Evolutionary conservation across 805 yeast genomes (phyloP), one percentile per base, ranked within the genome.

Genomic region (Saccharomyces eubayanus): DNA sequence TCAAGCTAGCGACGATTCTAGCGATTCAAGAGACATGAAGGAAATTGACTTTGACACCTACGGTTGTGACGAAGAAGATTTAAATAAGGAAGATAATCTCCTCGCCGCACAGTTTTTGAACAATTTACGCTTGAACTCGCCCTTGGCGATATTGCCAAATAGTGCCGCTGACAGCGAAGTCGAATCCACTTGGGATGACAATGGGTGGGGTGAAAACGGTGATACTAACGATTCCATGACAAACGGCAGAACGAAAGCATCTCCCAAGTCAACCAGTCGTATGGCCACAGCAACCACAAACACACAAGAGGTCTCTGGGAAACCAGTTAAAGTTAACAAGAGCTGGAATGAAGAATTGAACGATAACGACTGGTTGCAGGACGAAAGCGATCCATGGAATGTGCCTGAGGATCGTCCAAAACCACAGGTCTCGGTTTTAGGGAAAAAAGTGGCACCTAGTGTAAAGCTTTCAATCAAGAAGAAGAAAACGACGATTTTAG

Each of bases 101-200:
- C 48, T 64, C 11, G 59, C 56, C 5, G 52, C 53, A 36, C 59
- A 60, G 41, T 64, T 64, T 49, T 55, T 64, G 59, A 49, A 55
- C n/a, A 63, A 58, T 46, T 51, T 64, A 36, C 43, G 43, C 24
- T 36, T 28, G 6, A 21, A 29, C 16, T 21, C 40, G 3, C 31
- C 47, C 31, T 24, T 28, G 9, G 31, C 45, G 5, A 20, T 27
- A 36, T n/a, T 36, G 9, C 28, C 40, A 48, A 48, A 8, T 16
- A 20, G 21, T 28, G 27, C 14, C 10, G 14, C 27, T 20, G 28
- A 48, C 24, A 47, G 47, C 31, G 51, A 29, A 28, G 30, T 40
- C 14, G 59, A 48, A n/a, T 63, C 58, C n/a, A 65, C 59, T 40
- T 61, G 57, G n/a, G 69, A 58, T 28, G 64, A 59, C n/a, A 72